Base-by-base conservation (phyloP, 1,284 basidiomycete genomes). In the Ustilago bromivora region DNA sequence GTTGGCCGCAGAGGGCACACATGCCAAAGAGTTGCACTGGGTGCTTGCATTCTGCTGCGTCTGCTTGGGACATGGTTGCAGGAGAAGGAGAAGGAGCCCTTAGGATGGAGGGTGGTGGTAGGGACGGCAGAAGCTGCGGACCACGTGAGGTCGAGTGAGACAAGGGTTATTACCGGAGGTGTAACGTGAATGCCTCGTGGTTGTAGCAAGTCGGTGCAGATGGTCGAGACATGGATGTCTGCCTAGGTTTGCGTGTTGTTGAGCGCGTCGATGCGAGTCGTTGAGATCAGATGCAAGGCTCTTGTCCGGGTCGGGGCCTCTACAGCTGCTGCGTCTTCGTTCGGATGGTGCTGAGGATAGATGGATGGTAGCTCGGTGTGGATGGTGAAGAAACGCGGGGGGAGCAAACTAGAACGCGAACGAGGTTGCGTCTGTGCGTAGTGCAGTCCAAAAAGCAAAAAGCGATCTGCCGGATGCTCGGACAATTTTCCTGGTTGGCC, bases 1-100 rank as follows among this genome's bases (percentile, higher is more conserved):
- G 94, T 87, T 93, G 94, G 43, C 95, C 96, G 85, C 96, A 99
- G 36, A 96, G 87, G 2, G 93, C 95, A 85, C 96, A 99, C 70
- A 98, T 89, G 1, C 96, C 96, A 43, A 92, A 91, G 67, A 96
- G 89, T 87, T 98, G 95, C 78, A 96, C 92, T 57, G 93, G 93
- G 87, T 99, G 96, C 59, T 93, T 94, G 88, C 96, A 99, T 46
- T 53, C 61, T 58, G 67, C 61, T 58, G 67, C 57, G 35, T 64
- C 49, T 35, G 19, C 43, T 46, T 46, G 43, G 8, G 65, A 63
- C 66, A 68, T 73, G 52, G 38, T 56, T 59, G 28, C 49, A 9
- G 60, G 3, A 28, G n/a, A n/a, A n/a, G 23, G 23, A 28, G 23
- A 3, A 28, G 31, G 53, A 17, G 43, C n/a, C 8, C 11, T 19